Base-by-base conservation (phyloP, 2,329 filamentous ascomycete species). In the Monilinia fructicola region DNA sequence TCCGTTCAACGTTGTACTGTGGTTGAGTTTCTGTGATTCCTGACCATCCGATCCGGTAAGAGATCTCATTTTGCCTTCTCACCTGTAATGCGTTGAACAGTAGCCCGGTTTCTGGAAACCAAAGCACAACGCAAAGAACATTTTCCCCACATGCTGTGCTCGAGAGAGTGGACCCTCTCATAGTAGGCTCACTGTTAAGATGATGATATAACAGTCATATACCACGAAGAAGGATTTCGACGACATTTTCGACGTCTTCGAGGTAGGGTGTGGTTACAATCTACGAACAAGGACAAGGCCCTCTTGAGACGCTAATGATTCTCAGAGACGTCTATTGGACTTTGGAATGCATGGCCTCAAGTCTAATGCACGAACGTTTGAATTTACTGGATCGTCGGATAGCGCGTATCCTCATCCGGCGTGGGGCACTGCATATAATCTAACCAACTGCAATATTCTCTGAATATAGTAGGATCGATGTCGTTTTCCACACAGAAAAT, bases 241-340 rank as follows among this genome's bases (percentile, higher is more conserved):
- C 16, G 12, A 38, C 12, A 31, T 35, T 35, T 50, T 50, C 28
- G 21, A 38, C 46, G 46, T 26, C 58, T 40, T 40, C 46, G 14
- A 52, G 5, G 44, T n/a, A 61, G 50, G 9, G 58, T 61, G 58
- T 61, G 58, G 58, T 61, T 61, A 50, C 58, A 61, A 23, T 61
- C 46, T 52, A 26, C 28, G n/a, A 44, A 50, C 44, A 60, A n/a
- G 44, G 58, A 50, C 58, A 61, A 61, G 44, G 58, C n/a, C 44
- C n/a, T 26, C 14, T 50, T 11, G 44, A 61, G 18, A 50, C 26
- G 28, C 28, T 50, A 60, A 50, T 48, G 31, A 38, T 18, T 9
- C 42, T 21, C n/a, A 40, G 9, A 16, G 31, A 38, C 9, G 12
- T 38, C 44, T 23, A 60, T 60, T 60, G 56, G 56, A 60, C 44